Evolutionary conservation across 179 eudicot genomes (phyloP).

Genomic region (Pouteria campechiana): DNA sequence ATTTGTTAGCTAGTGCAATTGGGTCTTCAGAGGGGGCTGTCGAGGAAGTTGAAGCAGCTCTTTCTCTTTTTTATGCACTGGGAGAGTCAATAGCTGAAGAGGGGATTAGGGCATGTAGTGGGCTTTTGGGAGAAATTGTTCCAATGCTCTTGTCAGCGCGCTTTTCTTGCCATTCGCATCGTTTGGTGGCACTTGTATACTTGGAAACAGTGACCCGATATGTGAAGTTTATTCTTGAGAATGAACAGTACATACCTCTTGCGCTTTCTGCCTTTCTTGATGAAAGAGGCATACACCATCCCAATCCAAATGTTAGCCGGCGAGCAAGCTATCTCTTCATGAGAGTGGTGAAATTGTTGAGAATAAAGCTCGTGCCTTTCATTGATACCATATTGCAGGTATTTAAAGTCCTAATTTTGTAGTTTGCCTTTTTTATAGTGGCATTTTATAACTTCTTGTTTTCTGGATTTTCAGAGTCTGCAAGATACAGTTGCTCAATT

Average conservation of each 20-base stretch:
- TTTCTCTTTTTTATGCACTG: conserved; percentile 75
- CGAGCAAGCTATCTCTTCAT: conserved; percentile 95
- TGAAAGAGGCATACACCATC: conserved; percentile 94
- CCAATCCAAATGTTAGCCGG: conserved; percentile 70
- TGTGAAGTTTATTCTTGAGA: conserved; percentile 76
- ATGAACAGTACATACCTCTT: conserved; percentile 53
- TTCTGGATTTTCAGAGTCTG: conserved; percentile 49
- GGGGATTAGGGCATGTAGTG: conserved; percentile 59
- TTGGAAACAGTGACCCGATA: conserved; percentile 85
- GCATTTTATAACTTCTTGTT: neutral
- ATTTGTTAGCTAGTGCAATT: conserved; percentile 57
- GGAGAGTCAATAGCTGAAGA: conserved; percentile 90
- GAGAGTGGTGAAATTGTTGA: conserved; percentile 84
- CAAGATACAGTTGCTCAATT: conserved; percentile 84
- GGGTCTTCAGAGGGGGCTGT: conserved; percentile 62
- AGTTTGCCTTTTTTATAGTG: neutral
- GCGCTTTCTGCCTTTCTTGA: conserved; percentile 79
- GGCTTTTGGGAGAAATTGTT: conserved; percentile 64
- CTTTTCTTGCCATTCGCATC: conserved; percentile 81
- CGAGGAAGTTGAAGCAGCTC: conserved; percentile 95
- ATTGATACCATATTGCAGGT: conserved; percentile 96
- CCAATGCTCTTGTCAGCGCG: conserved; percentile 77
- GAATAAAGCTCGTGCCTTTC: conserved; percentile 78
- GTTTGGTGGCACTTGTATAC: conserved; percentile 88
- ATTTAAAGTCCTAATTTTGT: conserved; percentile 3